phyloP scores from a whole-genome alignment of 2,329 filamentous ascomycete genomes.

The Microdochium trichocladiopsis region DNA sequence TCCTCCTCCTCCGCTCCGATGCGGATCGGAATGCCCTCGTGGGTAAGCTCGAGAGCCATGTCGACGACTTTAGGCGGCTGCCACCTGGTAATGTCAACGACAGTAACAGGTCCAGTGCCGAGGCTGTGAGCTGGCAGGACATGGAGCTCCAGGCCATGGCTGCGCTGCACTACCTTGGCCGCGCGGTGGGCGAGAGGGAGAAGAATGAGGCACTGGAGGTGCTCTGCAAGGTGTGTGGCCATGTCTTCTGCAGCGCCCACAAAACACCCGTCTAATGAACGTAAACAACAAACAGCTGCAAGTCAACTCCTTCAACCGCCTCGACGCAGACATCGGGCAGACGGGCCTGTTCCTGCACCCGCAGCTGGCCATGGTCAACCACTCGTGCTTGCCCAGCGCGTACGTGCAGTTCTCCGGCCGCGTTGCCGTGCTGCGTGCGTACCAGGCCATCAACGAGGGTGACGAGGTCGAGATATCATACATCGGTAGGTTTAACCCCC shows the following conservation, averaged over 20 bases:
- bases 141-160: constrained; percentile 41
- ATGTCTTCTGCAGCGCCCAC: not conserved
- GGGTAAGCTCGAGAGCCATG: constrained; percentile 38
- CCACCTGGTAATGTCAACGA: constrained; percentile 7
- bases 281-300: constrained; percentile 35
- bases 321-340: constrained; percentile 43
- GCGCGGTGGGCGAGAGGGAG: constrained; percentile 25
- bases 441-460: constrained; percentile 37
- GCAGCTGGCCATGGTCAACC: constrained; percentile 52
- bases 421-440: constrained; percentile 41
- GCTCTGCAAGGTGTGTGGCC: constrained; percentile 46
- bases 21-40: constrained; percentile 22
- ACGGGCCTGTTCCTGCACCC: constrained; percentile 50
- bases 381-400: constrained; percentile 56
- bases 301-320: constrained; percentile 54
- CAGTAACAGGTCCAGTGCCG: not conserved
- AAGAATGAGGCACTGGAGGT: constrained; percentile 32
- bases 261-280: too few species aligned
- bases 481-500: constrained; percentile 35
- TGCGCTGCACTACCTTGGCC: constrained; percentile 38
- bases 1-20: constrained; percentile 32
- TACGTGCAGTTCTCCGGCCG: constrained; percentile 48
- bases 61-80: constrained; percentile 25
- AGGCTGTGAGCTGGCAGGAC: constrained; percentile 31
- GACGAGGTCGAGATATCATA: constrained; percentile 58